These are phyloP conservation scores for Aspergillus homomorphus DNA, from an alignment of 495 filamentous ascomycete genomes.

Conservation along the genomic window DNA sequence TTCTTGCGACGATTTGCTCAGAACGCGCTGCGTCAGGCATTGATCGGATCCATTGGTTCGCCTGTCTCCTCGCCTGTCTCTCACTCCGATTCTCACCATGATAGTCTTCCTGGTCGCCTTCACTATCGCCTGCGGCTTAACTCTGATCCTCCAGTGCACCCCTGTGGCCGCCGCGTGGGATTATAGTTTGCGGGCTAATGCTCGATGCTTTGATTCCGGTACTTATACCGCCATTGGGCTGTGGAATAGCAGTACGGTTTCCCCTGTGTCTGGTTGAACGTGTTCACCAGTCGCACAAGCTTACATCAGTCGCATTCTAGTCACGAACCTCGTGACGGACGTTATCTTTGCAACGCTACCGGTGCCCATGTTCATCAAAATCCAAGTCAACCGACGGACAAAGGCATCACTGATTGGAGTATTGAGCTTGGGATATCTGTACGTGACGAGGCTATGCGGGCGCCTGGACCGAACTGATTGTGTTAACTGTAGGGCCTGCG, in stretches of 20 bases:
- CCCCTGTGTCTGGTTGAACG: neutral
- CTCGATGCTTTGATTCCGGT: conserved; percentile 14
- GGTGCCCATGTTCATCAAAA: conserved; percentile 35
- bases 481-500: conserved; percentile 31
- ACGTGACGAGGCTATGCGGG: conserved; percentile 5
- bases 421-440: conserved; percentile 45
- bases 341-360: conserved; percentile 42
- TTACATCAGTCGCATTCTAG: conserved; percentile 20
- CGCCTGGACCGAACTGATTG: neutral
- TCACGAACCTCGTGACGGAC: conserved; percentile 43
- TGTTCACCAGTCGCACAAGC: no score
- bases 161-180: conserved; percentile 21
- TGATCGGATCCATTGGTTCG: conserved; percentile 30
- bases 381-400: conserved; percentile 32
- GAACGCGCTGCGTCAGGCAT: conserved; percentile 27
- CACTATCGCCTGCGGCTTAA: conserved; percentile 19
- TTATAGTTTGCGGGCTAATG: neutral
- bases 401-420: conserved; percentile 42
- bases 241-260: conserved; percentile 20
- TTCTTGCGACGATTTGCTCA: conserved; percentile 42
- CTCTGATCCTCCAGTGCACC: conserved; percentile 20
- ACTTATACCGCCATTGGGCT: conserved; percentile 17
- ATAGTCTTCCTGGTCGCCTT: conserved; percentile 18
- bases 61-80: conserved; percentile 17
- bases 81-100: conserved; percentile 32